Percentiles rank a stretch among this genome's conserved stretches.
These are phyloP conservation scores for Rhodotorula toruloides DNA, from an alignment of 768 basidiomycete species.

Conservation along the genomic window DNA sequence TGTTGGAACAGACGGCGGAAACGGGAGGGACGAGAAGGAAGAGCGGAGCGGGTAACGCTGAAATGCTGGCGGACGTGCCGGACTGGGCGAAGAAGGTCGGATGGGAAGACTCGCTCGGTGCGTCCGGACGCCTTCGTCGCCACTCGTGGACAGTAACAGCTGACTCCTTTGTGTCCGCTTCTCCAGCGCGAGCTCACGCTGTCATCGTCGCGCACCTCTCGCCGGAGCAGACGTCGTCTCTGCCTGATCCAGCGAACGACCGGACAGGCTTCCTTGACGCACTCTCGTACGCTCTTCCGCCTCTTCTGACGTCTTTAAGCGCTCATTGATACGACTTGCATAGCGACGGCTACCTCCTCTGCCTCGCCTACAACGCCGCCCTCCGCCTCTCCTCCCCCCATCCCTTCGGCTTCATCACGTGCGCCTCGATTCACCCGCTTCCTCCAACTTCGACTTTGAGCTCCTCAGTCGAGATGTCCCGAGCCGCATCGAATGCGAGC, in stretches of 20 bases:
- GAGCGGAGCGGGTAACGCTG: conserved; percentile 61
- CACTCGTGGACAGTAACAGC: too few species aligned
- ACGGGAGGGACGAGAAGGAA: conserved; percentile 50
- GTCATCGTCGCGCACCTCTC: conserved; percentile 50
- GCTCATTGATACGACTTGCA: conserved; percentile 47
- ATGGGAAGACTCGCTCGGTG: conserved; percentile 58
- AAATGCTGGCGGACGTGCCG: conserved; percentile 50
- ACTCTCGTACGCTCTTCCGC: conserved; percentile 49
- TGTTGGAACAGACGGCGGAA: conserved; percentile 14
- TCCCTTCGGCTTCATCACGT: conserved; percentile 81
- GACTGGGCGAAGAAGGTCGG: conserved; percentile 64
- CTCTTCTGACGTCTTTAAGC: conserved; percentile 45
- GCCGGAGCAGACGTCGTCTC: not conserved
- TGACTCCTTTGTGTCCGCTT: not conserved
- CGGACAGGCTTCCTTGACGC: not conserved
- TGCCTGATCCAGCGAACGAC: conserved; percentile 8
- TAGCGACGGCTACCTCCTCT: conserved; percentile 72
- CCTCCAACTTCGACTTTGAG: conserved; percentile 44
- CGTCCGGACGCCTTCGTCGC: conserved; percentile 32
- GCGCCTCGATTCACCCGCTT: conserved; percentile 73
- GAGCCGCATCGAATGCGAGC: not conserved
- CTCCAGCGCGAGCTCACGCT: conserved; percentile 61
- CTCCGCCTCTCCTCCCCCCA: conserved; percentile 67
- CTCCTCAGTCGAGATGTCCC: not conserved
- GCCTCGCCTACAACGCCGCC: conserved; percentile 70